Percentiles rank a stretch among this genome's conserved stretches.
phyloP scores from a whole-genome alignment of 2,329 filamentous ascomycete genomes.

The Colletotrichum sp. region DNA sequence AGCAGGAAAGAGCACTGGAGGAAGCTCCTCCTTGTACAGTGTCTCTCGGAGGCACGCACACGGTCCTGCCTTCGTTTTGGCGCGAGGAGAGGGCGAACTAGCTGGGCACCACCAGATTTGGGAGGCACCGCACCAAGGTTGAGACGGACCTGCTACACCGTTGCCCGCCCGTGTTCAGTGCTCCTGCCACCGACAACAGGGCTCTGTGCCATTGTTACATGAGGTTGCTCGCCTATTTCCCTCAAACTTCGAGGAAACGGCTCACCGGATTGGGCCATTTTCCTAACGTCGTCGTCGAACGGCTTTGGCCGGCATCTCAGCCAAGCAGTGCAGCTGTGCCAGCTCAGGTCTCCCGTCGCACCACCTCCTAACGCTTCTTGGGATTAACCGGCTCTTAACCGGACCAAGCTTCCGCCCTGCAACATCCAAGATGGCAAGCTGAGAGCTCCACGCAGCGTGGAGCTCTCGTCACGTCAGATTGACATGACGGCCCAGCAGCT shows the following conservation, averaged over 20 bases:
- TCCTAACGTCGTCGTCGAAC: neutral
- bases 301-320: neutral
- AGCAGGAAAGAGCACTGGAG: neutral
- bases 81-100: neutral
- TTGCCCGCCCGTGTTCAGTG: neutral
- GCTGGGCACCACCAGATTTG: neutral
- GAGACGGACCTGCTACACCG: slow-evolving; percentile 15
- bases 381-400: slow-evolving; percentile 15
- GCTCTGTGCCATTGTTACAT: slow-evolving; percentile 11
- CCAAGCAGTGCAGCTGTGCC: neutral
- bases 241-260: neutral
- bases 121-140: neutral
- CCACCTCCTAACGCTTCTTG: neutral
- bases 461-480: slow-evolving; percentile 20
- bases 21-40: slow-evolving; percentile 1
- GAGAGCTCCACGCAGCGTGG: too few species aligned
- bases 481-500: neutral
- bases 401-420: slow-evolving; percentile 7
- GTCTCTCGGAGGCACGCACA: neutral
- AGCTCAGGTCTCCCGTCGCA: neutral
- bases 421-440: neutral
- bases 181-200: neutral
- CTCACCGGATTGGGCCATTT: neutral
- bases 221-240: neutral
- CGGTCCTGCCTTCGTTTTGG: neutral